Evolutionary conservation across 371 early-diverging fungal species (phyloP).

Genomic region (Rhizopus arrhizus): DNA sequence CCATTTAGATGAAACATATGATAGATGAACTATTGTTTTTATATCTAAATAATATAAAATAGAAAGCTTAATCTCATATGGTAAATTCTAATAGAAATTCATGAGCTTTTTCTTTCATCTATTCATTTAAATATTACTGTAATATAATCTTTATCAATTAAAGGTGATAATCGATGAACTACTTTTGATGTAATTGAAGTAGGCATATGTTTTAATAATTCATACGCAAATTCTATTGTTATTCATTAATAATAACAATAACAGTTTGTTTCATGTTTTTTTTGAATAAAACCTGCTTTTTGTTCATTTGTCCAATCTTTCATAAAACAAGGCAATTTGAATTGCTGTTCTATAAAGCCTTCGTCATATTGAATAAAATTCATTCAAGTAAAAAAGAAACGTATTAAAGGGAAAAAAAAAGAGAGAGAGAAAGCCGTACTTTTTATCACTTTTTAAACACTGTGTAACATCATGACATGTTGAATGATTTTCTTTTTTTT

Average conservation of each 20-base stretch:
- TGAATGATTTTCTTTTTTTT: too few relatives aligned
- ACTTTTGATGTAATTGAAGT: slow-evolving; percentile 56
- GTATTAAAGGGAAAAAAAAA: not conserved
- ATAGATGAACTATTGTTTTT: slow-evolving; percentile 45
- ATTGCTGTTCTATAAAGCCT: slow-evolving; percentile 66
- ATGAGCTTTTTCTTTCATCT: not conserved
- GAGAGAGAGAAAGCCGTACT: not conserved
- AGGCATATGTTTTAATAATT: slow-evolving; percentile 64
- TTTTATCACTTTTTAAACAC: too few relatives aligned
- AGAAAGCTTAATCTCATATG: slow-evolving; percentile 65
- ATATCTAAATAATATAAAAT: slow-evolving; percentile 62
- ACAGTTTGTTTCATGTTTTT: not conserved
- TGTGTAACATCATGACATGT: too few relatives aligned
- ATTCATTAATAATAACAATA: not conserved
- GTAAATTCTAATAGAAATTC: slow-evolving; percentile 40
- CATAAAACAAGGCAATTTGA: slow-evolving; percentile 56
- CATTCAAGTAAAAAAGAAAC: not conserved
- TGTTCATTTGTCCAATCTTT: slow-evolving; percentile 62
- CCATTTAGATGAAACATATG: slow-evolving; percentile 70
- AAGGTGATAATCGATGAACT: slow-evolving; percentile 60
- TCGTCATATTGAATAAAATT: slow-evolving; percentile 45
- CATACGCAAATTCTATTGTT: slow-evolving; percentile 66
- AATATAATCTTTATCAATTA: slow-evolving; percentile 66
- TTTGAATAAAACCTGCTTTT: slow-evolving; percentile 55
- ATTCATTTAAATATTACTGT: slow-evolving; percentile 34